Base-by-base conservation (phyloP, 208 protist genomes). In the Trypanosoma caninum region DNA sequence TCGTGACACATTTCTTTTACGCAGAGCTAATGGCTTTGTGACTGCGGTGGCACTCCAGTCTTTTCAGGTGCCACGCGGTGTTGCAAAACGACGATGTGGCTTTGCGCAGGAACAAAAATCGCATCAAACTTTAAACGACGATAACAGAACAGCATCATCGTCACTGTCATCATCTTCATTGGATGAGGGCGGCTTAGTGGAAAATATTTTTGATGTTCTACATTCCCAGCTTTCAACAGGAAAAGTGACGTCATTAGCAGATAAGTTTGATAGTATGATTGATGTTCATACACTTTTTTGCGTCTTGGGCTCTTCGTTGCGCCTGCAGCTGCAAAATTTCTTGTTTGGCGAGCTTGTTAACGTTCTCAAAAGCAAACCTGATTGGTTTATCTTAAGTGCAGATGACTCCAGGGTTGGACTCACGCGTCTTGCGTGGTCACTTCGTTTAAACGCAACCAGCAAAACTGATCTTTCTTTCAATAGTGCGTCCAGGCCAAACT, bases 321-420 rank as follows among this genome's bases (percentile, higher is more conserved):
- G 58, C 3, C 34, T 28, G 47, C 57, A 38, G 23, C 51, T 72
- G 37, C 51, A 57, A 37, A 60, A 63, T 22, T 72, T 58, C 22
- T 72, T 58, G 7, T 72, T 60, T 60, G 51, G 37, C 14, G 8
- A 41, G 14, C 41, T 72, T 25, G 2, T 20, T 25, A 56, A 42
- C 6, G 65, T 58, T 18, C 22, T 72, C 28, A 28, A 60, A 22
- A 64, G 58, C 31, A 48, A 16, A 45, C 58, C 58, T 0, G 58
- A 59, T 8, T 72, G 65, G 65, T 72, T 72, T 65, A 3, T 65
- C 28, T 3, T 65, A 33, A 47, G 30, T 31, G 38, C 0, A 1
- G 27, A 54, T 41, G 51, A 51, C 14, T 46, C 57, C 3, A 45
- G 5, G 9, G 65, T 72, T 10, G 33, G 50, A 40, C 51, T 57